Percentiles rank a stretch among this genome's conserved stretches.
Conservation (phyloP, 495 filamentous ascomycete species). For the Podospora didyma region DNA sequence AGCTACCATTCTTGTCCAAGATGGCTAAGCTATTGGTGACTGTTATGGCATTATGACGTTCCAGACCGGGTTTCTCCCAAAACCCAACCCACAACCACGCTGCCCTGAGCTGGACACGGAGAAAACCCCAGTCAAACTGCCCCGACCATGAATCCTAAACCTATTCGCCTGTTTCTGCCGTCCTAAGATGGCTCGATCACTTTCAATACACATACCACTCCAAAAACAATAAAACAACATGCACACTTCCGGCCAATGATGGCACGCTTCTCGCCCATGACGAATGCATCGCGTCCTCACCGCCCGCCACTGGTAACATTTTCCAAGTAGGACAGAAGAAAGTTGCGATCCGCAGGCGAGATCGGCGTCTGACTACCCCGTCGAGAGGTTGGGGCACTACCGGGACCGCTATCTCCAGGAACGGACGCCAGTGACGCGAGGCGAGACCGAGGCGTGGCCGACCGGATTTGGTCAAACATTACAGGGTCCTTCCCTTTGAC, state of each 20-base stretch:
- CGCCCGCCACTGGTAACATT: conserved; percentile 27
- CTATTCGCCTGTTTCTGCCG: too few species aligned
- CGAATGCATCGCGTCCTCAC: conserved; percentile 1
- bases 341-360: conserved; percentile 69
- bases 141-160: too few species aligned
- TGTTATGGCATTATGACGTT: not conserved
- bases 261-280: too few species aligned
- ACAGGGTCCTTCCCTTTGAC: conserved; percentile 30
- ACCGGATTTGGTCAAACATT: conserved; percentile 33
- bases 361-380: conserved; percentile 49
- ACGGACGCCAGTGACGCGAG: conserved; percentile 36
- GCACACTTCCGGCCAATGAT: too few species aligned
- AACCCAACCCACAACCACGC: too few species aligned
- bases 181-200: too few species aligned
- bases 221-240: not conserved
- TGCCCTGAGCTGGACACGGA: too few species aligned
- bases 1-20: too few species aligned
- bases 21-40: too few species aligned
- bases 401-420: conserved; percentile 19
- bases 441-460: conserved; percentile 35
- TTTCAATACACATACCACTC: too few species aligned
- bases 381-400: conserved; percentile 29
- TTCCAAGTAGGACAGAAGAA: conserved; percentile 71
- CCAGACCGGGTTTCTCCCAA: too few species aligned
- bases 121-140: too few species aligned